phyloP scores from a whole-genome alignment of 2,329 filamentous ascomycete genomes.

The Stachybotrys echinatus region DNA sequence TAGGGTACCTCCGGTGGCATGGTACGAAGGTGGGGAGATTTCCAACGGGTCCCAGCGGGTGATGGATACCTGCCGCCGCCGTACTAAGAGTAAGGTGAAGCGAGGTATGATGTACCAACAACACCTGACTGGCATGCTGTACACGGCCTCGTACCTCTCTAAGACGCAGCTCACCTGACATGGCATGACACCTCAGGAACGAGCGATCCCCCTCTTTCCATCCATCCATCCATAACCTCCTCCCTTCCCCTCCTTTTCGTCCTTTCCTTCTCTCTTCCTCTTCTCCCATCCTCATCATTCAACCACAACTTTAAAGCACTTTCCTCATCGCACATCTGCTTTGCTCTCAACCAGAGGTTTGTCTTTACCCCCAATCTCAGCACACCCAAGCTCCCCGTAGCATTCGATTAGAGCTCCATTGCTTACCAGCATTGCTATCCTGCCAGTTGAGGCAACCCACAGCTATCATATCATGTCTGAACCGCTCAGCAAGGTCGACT shows the following conservation, averaged over 20 bases:
- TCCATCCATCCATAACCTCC: neutral
- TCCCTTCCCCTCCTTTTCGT: neutral
- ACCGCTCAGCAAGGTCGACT: conserved; percentile 84
- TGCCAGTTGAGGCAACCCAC: conserved; percentile 3
- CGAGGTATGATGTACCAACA: neutral
- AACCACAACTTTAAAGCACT: neutral
- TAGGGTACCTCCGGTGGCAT: neutral
- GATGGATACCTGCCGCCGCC: neutral
- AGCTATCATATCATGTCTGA: conserved; percentile 28
- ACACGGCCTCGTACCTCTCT: neutral
- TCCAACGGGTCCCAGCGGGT: neutral
- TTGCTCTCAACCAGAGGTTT: conserved; percentile 9
- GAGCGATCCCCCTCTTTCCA: neutral
- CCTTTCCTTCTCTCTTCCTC: neutral
- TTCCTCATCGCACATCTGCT: conserved; percentile 2
- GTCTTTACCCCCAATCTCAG: neutral
- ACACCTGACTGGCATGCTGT: neutral
- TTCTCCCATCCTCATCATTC: neutral
- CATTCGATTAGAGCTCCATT: neutral
- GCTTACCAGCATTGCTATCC: conserved; percentile 17
- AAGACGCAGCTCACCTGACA: neutral
- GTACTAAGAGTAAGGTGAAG: neutral
- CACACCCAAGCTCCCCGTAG: neutral
- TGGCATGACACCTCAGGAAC: neutral
- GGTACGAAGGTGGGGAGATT: neutral